These are phyloP conservation scores for Phlyctochytrium bullatum DNA, from an alignment of 192 early-diverging fungal species.

Conservation along the genomic window DNA sequence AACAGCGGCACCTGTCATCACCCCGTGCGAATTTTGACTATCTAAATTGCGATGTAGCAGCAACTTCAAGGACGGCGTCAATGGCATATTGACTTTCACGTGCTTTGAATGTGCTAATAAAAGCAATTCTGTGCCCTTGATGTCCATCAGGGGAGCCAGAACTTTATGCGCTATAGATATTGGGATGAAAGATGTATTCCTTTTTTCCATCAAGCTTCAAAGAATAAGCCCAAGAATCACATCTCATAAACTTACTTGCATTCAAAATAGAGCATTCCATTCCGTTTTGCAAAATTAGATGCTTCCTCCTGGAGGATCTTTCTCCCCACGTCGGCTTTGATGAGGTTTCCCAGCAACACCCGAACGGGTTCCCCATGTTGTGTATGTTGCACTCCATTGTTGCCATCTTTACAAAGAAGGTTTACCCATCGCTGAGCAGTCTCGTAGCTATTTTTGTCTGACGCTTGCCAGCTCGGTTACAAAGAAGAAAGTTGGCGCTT, in stretches of 20 bases:
- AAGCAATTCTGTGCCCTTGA: not conserved
- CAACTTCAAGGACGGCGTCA: not conserved
- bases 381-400: not conserved
- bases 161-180: not conserved
- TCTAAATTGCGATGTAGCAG: too few relatives aligned
- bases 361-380: not conserved
- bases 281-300: not conserved
- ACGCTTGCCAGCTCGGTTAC: not conserved
- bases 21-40: too few relatives aligned
- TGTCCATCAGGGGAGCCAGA: not conserved
- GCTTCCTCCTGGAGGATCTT: slow-evolving; percentile 8
- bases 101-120: not conserved
- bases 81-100: not conserved
- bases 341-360: slow-evolving; percentile 10
- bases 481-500: not conserved
- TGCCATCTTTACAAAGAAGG: not conserved
- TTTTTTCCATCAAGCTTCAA: slow-evolving; percentile 5
- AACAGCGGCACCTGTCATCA: too few relatives aligned
- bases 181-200: not conserved
- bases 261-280: slow-evolving; percentile 19
- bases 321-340: not conserved
- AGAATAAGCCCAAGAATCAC: not conserved
- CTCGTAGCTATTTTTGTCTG: not conserved
- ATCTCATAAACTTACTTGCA: slow-evolving; percentile 15
- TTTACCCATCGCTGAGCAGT: not conserved